Percentiles rank a stretch among this genome's conserved stretches.
phyloP scores from a whole-genome alignment of 2,329 filamentous ascomycete genomes.

The Truncatella angustata region DNA sequence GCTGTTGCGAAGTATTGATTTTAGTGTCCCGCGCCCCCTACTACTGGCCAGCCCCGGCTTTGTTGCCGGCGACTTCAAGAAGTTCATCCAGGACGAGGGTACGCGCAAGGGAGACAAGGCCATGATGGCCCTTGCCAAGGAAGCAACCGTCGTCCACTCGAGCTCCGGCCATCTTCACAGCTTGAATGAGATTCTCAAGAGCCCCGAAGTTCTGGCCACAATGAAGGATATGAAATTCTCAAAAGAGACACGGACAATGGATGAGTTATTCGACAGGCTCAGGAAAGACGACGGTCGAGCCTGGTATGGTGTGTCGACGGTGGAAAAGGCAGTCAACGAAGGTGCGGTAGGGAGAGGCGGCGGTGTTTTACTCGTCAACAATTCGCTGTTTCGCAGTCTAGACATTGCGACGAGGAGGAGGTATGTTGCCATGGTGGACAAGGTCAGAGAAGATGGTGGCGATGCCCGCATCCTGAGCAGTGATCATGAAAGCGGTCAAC shows the following conservation, averaged over 20 bases:
- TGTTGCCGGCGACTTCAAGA: slow-evolving; percentile 75
- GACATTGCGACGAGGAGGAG: slow-evolving; percentile 72
- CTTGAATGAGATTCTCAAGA: slow-evolving; percentile 82
- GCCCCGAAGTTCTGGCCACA: slow-evolving; percentile 71
- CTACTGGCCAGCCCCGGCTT: slow-evolving; percentile 89
- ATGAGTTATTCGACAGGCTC: slow-evolving; percentile 75
- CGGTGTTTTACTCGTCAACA: slow-evolving; percentile 81
- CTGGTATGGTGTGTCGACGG: slow-evolving; percentile 84
- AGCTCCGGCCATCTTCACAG: slow-evolving; percentile 85
- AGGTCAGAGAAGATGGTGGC: slow-evolving; percentile 81
- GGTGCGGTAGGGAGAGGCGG: slow-evolving; percentile 87
- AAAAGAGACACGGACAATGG: slow-evolving; percentile 79
- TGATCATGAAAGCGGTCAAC: slow-evolving; percentile 88
- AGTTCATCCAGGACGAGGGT: slow-evolving; percentile 65
- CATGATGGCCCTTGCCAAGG: slow-evolving; percentile 59
- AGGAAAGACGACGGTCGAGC: slow-evolving; percentile 83
- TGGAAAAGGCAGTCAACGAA: slow-evolving; percentile 78
- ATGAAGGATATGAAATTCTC: slow-evolving; percentile 87
- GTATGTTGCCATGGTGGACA: slow-evolving; percentile 85
- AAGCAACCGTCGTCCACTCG: slow-evolving; percentile 75
- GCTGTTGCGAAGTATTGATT: slow-evolving; percentile 75
- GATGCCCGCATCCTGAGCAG: slow-evolving; percentile 88
- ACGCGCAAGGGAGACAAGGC: slow-evolving; percentile 63
- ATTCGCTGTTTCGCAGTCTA: slow-evolving; percentile 81
- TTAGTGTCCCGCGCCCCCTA: slow-evolving; percentile 66